Base-by-base conservation (phyloP, 495 filamentous ascomycete species). In the Clohesyomyces aquaticus region DNA sequence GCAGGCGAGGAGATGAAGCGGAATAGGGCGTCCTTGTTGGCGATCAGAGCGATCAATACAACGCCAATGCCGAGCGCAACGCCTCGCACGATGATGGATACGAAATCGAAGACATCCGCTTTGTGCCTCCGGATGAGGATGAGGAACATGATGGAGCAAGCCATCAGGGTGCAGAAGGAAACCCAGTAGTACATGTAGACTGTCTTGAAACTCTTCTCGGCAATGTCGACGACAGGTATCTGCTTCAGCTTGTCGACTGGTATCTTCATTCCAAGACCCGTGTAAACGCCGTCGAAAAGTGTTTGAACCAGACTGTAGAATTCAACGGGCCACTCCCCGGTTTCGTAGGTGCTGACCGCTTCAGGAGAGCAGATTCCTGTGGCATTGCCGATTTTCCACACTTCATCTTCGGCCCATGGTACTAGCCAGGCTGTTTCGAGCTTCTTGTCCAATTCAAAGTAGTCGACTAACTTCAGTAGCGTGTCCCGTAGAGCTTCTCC, bases 101-200 rank as follows among this genome's bases (percentile, higher is more conserved):
- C 47, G 47, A 57, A 71, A 51, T 71, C 65, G 65, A 71, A 71
- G 12, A 61, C 6, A 38, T 71, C 63, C 28, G 56, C 53, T 18
- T 61, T 63, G 28, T 68, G 60, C 41, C 59, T 60, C 25, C 68
- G 68, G 43, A 71, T 65, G 42, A 71, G 60, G 47, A 71, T 35
- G 1, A 71, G 64, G 65, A 67, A 71, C 41, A 48, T n/a, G 42
- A 71, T 61, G 2, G 55, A 63, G 23, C 52, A 67, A 32, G 45
- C 25, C n/a, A 71, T 48, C 42, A 71, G 48, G 27, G 63, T 9
- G 52, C 48, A 51, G 47, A 71, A 64, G 19, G 55, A 67, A 23
- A 32, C 22, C 64, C 64, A 71, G 56, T 58, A 68, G 48, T 68
- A 71, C 42, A 67, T 28, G 27, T 71, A 68, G 12, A 68, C 60